Evolutionary conservation across 805 yeast genomes (phyloP), one percentile per base, ranked within the genome.

Genomic region (Scheffersomyces ergatensis): DNA sequence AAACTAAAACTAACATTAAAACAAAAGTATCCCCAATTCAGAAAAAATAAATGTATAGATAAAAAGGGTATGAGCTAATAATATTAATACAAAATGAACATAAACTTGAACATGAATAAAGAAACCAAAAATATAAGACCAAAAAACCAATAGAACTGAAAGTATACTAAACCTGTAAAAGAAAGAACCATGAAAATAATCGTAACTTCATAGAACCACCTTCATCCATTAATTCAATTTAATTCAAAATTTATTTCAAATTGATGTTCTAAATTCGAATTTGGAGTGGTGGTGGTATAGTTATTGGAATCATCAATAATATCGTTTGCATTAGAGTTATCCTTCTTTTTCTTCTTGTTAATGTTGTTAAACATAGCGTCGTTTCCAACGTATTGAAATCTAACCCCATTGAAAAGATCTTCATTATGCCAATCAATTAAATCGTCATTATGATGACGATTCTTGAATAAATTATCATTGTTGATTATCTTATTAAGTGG

Each of bases 191-290:
- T 23, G 11, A 23, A 23, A 7, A 23, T 23, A 23, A 23, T 6
- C 25, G 25, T 7, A 11, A 23, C 11, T 23, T 23, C n/a, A n/a
- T n/a, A n/a, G n/a, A n/a, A n/a, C n/a, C n/a, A n/a, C n/a, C n/a
- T n/a, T 23, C n/a, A n/a, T n/a, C n/a, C n/a, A n/a, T 25, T 25
- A 25, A 25, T 25, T 29, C 11, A 29, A 29, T 29, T 29, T 15
- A 29, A 29, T 29, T 29, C 32, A 29, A 29, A 29, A 29, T 29
- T 29, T 6, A 29, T 29, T 15, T 29, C 32, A 29, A 29, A 29
- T 14, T 29, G 18, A 29, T 29, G 32, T 14, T 29, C 32, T 15
- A 29, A 29, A 29, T 29, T 29, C 5, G 18, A 12, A 29, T 15
- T 15, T 5, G 29, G 8, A 11, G n/a, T 25, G 5, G 14, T 7